phyloP scores from a whole-genome alignment of 176 grass and related monocot species.

The Sorghum bicolor region DNA sequence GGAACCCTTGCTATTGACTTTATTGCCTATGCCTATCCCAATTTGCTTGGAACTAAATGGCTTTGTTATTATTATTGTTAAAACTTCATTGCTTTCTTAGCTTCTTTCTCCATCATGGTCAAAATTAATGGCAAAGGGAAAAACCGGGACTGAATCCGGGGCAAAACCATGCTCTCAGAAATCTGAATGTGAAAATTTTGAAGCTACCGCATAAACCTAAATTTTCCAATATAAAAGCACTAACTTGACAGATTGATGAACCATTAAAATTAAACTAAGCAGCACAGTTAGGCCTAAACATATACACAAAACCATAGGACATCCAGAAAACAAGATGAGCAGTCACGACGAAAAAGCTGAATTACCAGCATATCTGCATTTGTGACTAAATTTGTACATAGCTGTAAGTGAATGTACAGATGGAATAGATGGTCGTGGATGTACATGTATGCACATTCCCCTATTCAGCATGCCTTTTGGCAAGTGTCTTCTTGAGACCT shows the following conservation, averaged over 20 bases:
- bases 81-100: neutral
- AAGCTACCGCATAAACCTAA: neutral
- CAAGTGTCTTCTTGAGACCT: constrained; percentile 81
- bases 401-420: constrained; percentile 20
- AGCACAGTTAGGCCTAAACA: neutral
- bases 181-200: neutral
- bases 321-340: neutral
- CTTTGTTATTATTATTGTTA: neutral
- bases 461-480: constrained; percentile 66
- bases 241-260: neutral
- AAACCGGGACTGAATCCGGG: neutral
- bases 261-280: neutral
- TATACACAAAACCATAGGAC: constrained; percentile 6
- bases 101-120: neutral
- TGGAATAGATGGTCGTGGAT: neutral
- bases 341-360: constrained; percentile 5
- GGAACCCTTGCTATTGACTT: neutral
- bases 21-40: neutral
- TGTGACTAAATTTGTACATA: constrained; percentile 18
- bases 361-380: constrained; percentile 9
- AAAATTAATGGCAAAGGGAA: neutral
- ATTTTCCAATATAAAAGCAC: neutral
- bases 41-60: neutral
- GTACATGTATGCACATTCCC: neutral
- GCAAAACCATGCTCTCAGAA: neutral